Evolutionary conservation across 2,329 filamentous ascomycete species (phyloP).

Genomic region (Beauveria medogensis): DNA sequence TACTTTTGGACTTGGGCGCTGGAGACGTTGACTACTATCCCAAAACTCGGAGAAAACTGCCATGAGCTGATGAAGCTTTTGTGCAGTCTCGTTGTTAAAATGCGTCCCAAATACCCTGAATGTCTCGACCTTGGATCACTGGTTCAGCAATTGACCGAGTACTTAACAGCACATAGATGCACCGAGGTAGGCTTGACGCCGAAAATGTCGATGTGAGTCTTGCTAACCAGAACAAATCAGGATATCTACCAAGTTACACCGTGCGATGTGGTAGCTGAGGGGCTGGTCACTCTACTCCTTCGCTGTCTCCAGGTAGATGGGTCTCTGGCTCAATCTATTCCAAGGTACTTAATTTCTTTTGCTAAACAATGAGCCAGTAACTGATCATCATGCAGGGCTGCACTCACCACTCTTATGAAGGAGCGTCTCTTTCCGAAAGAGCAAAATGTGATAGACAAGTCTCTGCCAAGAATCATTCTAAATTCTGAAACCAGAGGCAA

Average conservation of each 20-base stretch:
- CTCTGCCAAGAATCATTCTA: conserved; percentile 36
- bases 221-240: conserved; percentile 11
- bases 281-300: conserved; percentile 23
- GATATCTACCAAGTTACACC: conserved; percentile 20
- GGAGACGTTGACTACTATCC: conserved; percentile 26
- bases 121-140: conserved; percentile 24
- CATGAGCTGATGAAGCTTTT: conserved; percentile 38
- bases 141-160: conserved; percentile 21
- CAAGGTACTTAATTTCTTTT: conserved; percentile 17
- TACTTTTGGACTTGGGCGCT: conserved; percentile 26
- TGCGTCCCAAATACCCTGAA: conserved; percentile 20
- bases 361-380: conserved; percentile 8
- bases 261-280: conserved; percentile 22
- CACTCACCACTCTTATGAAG: conserved; percentile 43
- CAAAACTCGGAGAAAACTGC: conserved; percentile 26
- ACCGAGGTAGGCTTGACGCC: conserved; percentile 27
- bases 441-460: conserved; percentile 13
- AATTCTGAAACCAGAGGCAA: conserved; percentile 47
- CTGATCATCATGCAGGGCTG: conserved; percentile 18
- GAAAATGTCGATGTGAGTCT: background rate
- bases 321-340: conserved; percentile 18
- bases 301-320: conserved; percentile 23
- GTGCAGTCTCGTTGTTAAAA: conserved; percentile 30
- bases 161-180: conserved; percentile 23
- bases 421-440: conserved; percentile 57